Percentiles rank a stretch among this genome's conserved stretches.
Evolutionary conservation across 2,329 filamentous ascomycete species (phyloP).

Genomic region (Neofusicoccum sp.): DNA sequence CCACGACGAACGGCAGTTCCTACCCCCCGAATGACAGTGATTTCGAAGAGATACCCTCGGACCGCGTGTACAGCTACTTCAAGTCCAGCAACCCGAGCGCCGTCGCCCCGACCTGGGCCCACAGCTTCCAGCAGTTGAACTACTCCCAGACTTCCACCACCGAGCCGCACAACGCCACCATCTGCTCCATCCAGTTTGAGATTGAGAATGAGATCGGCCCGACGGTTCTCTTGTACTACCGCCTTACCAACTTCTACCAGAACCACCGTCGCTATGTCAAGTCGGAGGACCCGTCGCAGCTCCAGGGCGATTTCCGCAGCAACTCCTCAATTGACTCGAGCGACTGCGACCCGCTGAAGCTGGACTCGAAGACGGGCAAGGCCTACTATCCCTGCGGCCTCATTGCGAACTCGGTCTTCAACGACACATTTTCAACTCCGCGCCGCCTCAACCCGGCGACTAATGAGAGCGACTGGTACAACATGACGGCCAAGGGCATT

Average conservation of each 20-base stretch:
- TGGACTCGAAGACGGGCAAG: conserved; percentile 47
- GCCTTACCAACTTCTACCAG: conserved; percentile 96
- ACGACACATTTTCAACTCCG: conserved; percentile 78
- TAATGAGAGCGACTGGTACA: conserved; percentile 55
- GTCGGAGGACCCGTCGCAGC: conserved; percentile 78
- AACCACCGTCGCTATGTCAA: conserved; percentile 96
- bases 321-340: conserved; percentile 62
- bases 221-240: conserved; percentile 91
- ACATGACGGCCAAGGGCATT: conserved; percentile 75
- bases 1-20: conserved; percentile 21
- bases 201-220: conserved; percentile 76
- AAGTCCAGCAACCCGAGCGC: conserved; percentile 52
- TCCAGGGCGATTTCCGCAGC: conserved; percentile 68
- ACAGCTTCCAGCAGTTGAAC: conserved; percentile 37
- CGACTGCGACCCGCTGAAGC: conserved; percentile 70
- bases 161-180: conserved; percentile 36
- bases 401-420: conserved; percentile 96
- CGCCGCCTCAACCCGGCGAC: conserved; percentile 55
- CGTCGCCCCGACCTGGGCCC: conserved; percentile 34
- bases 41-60: conserved; percentile 54
- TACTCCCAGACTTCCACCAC: conserved; percentile 21
- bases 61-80: conserved; percentile 68
- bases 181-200: conserved; percentile 74
- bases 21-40: conserved; percentile 24
- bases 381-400: conserved; percentile 93